These are phyloP conservation scores for Licmophora abbreviata DNA, from an alignment of 108 stramenopile species.

Conservation along the genomic window DNA sequence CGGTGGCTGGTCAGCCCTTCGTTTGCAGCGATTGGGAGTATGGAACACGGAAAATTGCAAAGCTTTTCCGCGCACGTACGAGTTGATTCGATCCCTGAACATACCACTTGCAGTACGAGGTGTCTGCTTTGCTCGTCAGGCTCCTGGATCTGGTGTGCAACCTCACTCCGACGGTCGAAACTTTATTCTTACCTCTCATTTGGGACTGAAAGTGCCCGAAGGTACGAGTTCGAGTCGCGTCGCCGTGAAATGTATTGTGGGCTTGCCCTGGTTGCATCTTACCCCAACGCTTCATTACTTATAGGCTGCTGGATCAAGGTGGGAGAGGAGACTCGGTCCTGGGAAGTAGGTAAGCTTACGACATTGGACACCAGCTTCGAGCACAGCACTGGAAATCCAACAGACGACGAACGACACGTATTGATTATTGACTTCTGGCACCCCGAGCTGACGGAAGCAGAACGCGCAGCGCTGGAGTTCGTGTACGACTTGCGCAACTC, in stretches of 20 bases:
- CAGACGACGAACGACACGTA: slow-evolving; percentile 77
- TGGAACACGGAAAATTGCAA: slow-evolving; percentile 86
- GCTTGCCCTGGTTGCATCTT: too few species aligned
- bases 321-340: slow-evolving; percentile 52
- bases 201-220: slow-evolving; percentile 73
- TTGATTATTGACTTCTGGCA: slow-evolving; percentile 95
- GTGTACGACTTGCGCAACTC: slow-evolving; percentile 82
- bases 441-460: slow-evolving; percentile 78
- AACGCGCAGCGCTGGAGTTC: slow-evolving; percentile 65
- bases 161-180: slow-evolving; percentile 89
- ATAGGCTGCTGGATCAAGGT: slow-evolving; percentile 80
- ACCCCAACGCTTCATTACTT: too few species aligned
- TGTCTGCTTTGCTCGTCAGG: slow-evolving; percentile 90
- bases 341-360: slow-evolving; percentile 68
- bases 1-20: slow-evolving; percentile 82
- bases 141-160: slow-evolving; percentile 73
- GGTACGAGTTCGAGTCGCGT: slow-evolving; percentile 11
- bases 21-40: slow-evolving; percentile 83
- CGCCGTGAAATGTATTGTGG: too few species aligned
- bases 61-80: slow-evolving; percentile 77
- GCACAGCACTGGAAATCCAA: slow-evolving; percentile 84
- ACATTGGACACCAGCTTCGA: slow-evolving; percentile 88
- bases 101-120: slow-evolving; percentile 91
- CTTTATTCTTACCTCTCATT: slow-evolving; percentile 88
- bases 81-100: slow-evolving; percentile 53